These are phyloP conservation scores for Phaeosphaeriaceae sp. DNA, from an alignment of 2,329 filamentous ascomycete genomes.

Conservation along the genomic window DNA sequence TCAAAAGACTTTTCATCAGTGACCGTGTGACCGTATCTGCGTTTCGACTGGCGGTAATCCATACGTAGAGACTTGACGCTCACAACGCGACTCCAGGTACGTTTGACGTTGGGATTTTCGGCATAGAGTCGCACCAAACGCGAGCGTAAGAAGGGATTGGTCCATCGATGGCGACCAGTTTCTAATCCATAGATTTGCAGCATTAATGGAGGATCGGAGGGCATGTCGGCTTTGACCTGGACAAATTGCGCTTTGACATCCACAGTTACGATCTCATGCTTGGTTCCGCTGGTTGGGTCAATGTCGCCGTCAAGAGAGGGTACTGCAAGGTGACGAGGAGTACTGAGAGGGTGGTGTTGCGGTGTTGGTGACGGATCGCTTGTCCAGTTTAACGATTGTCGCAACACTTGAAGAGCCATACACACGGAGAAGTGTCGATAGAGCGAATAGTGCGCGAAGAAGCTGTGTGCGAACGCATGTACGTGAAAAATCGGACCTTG, in stretches of 20 bases:
- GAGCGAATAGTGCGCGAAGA: conserved; percentile 88
- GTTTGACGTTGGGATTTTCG: conserved; percentile 81
- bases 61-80: conserved; percentile 83
- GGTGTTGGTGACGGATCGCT: conserved; percentile 14
- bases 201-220: conserved; percentile 89
- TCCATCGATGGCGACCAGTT: conserved; percentile 85
- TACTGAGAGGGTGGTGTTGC: conserved; percentile 18
- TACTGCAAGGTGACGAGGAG: conserved; percentile 38
- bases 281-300: conserved; percentile 34
- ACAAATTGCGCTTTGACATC: conserved; percentile 84
- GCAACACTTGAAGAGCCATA: conserved; percentile 78
- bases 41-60: conserved; percentile 79
- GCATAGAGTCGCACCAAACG: conserved; percentile 86
- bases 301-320: conserved; percentile 43
- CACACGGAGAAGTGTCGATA: conserved; percentile 92
- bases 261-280: conserved; percentile 75
- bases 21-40: conserved; percentile 69
- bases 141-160: conserved; percentile 79
- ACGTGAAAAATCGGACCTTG: conserved; percentile 90
- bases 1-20: conserved; percentile 85
- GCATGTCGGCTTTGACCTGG: conserved; percentile 89
- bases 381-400: conserved; percentile 50
- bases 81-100: conserved; percentile 85
- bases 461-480: conserved; percentile 78
- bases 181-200: conserved; percentile 85